phyloP scores from a whole-genome alignment of 306 rosid species.

The Cyclanthera cordifolia region DNA sequence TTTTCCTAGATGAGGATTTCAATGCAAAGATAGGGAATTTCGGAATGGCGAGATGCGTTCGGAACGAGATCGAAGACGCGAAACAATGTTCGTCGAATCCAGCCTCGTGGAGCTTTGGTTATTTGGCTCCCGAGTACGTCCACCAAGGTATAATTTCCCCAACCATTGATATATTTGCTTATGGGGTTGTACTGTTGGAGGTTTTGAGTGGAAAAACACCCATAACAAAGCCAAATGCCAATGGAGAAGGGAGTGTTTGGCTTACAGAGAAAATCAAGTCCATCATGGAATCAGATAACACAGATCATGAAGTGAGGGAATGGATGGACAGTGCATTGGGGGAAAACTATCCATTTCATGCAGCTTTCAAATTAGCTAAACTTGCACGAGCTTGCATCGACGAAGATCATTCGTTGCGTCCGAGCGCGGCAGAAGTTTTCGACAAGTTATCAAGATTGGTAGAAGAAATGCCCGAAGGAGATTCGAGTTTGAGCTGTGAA shows the following conservation, averaged over 20 bases:
- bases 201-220: conserved; percentile 53
- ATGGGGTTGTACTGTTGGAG: conserved; percentile 65
- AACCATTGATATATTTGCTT: conserved; percentile 56
- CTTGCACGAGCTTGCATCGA: conserved; percentile 62
- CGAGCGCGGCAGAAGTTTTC: conserved; percentile 51
- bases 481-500: conserved; percentile 32
- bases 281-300: conserved; percentile 42
- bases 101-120: conserved; percentile 44
- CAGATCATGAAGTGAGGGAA: conserved; percentile 36
- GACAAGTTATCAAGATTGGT: conserved; percentile 53
- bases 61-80: conserved; percentile 34
- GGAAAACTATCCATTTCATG: conserved; percentile 51
- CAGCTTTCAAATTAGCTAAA: conserved; percentile 39
- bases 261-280: conserved; percentile 42
- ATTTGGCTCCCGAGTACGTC: conserved; percentile 61
- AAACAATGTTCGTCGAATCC: conserved; percentile 34
- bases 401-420: conserved; percentile 56
- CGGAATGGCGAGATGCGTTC: conserved; percentile 58
- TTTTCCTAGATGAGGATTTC: conserved; percentile 81
- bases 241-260: conserved; percentile 40
- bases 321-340: conserved; percentile 80
- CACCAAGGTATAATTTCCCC: conserved; percentile 57
- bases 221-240: conserved; percentile 34
- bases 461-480: conserved; percentile 45
- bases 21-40: conserved; percentile 66